Percentiles rank a stretch among this genome's conserved stretches.
Conservation (phyloP, 2,329 filamentous ascomycete species). For the Penicillium sp. region DNA sequence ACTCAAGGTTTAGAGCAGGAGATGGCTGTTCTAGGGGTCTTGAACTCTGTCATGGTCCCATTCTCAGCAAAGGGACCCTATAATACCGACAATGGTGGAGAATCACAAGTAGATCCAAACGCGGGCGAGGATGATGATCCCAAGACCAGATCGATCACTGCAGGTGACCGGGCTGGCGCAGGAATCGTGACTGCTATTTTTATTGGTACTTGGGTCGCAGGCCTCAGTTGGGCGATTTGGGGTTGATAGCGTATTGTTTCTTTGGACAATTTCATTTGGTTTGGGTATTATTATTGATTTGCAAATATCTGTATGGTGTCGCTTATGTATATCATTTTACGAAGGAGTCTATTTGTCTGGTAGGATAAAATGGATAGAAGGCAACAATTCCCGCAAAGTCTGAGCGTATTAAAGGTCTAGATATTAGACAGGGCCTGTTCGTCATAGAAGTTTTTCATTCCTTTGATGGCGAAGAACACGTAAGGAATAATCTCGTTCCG, state of each 20-base stretch:
- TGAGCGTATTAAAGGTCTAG: too few species aligned
- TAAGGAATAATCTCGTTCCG: too few species aligned
- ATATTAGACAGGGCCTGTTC: too few species aligned
- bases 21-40: constrained; percentile 2
- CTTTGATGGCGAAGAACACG: too few species aligned
- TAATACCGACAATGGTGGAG: constrained; percentile 56
- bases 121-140: constrained; percentile 23
- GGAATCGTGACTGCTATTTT: constrained; percentile 35
- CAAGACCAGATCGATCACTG: constrained; percentile 12
- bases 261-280: background rate
- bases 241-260: background rate
- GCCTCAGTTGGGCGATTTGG: constrained; percentile 2
- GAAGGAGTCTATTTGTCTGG: too few species aligned
- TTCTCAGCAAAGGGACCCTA: constrained; percentile 9
- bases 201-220: constrained; percentile 10
- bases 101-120: constrained; percentile 33
- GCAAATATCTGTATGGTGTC: too few species aligned
- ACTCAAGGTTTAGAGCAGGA: constrained; percentile 2
- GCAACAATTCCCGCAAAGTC: too few species aligned
- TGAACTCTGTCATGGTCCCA: constrained; percentile 12
- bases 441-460: too few species aligned
- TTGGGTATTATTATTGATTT: too few species aligned
- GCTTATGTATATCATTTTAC: too few species aligned
- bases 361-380: too few species aligned
- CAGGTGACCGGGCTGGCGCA: constrained; percentile 37